Base-by-base conservation (phyloP, 208 protist species). In the Trypanosomatidae sp. region DNA sequence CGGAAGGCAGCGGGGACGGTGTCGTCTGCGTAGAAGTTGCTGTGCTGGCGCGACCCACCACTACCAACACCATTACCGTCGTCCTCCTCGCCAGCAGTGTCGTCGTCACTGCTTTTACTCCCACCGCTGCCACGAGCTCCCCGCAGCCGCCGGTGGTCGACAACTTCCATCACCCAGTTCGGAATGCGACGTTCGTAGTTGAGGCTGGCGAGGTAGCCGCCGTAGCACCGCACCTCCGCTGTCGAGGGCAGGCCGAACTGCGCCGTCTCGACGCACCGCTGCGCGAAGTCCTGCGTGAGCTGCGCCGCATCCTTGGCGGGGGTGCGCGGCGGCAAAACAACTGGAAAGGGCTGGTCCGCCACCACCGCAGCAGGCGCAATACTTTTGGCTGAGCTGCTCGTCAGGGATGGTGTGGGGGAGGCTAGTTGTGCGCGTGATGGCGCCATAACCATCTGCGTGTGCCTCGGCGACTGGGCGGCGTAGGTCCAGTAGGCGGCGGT, bases 151-250 rank as follows among this genome's bases (percentile, higher is more conserved):
- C 67, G 44, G 62, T 77, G 58, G 68, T 85, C 77, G 25, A 92
- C 36, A 19, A 81, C 73, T 74, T 95, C 89, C 72, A 94, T 68
- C 55, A 95, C 91, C 86, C 87, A 95, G 71, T 91, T 92, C 6
- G 91, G 91, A 39, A 91, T 77, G 30, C 91, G 79, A 5, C 89
- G 85, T 76, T 95, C 87, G 69, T 91, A 90, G 81, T 94, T 92
- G 70, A 95, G 87, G 50, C 85, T 88, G 55, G 91, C 77, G 25
- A 92, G 62, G 77, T 94, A 95, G 39, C 83, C 85, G 60, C 83
- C 85, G 77, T 87, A 93, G 74, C 83, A 91, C n/a, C 88, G 86
- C 44, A 95, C 82, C 17, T 87, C 79, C 9, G 65, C 68, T 2
- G 67, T 67, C 7, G 86, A 90, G 8, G 88, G 90, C 53, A 92